Base-by-base conservation (phyloP, 2,329 filamentous ascomycete genomes). In the Cyphellophora attinorum region DNA sequence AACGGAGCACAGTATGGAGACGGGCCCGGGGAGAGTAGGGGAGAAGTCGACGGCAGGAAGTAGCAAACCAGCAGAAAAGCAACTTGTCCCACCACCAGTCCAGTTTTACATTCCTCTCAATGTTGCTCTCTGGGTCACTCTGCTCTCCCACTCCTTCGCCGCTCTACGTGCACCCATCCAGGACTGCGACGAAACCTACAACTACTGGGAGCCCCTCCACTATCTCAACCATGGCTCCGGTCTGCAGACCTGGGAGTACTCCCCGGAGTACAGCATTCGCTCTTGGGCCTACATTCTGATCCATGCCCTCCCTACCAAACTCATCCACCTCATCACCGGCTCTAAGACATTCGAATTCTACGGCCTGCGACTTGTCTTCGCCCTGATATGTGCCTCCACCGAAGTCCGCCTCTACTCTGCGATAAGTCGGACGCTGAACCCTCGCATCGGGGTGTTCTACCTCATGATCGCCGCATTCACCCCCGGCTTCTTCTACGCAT, bases 101-200 rank as follows among this genome's bases (percentile, higher is more conserved):
- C 66, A 69, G 33, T 82, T 79, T 54, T 70, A 70, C 42, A 67
- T 91, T 41, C 70, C 81, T 47, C 74, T 85, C 36, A 81, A 84
- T 46, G 70, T 75, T 30, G 81, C 81, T 10, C 93, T 95, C 56
- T 91, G 82, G 53, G 60, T 85, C 44, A 91, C 93, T 56, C 65
- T 93, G 29, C 64, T 67, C 18, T 79, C 81, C 45, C 85, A 85
- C 53, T 46, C 81, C 12, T 51, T 89, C 14, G 83, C 89, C 5
- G 91, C 89, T 8, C 52, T 81, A 19, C 89, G 80, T 56, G 79
- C 86, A 2, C 91, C 91, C 0, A 94, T 98, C 46, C 88, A 95
- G 57, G 91, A 98, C 60, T 98, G 91, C 56, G 91, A 98, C 51
- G 91, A 98, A 65, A 89, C 89, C 8, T 98, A 93, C 72, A 98